phyloP scores from a whole-genome alignment of 768 basidiomycete species.

The Lactarius akahatsu region DNA sequence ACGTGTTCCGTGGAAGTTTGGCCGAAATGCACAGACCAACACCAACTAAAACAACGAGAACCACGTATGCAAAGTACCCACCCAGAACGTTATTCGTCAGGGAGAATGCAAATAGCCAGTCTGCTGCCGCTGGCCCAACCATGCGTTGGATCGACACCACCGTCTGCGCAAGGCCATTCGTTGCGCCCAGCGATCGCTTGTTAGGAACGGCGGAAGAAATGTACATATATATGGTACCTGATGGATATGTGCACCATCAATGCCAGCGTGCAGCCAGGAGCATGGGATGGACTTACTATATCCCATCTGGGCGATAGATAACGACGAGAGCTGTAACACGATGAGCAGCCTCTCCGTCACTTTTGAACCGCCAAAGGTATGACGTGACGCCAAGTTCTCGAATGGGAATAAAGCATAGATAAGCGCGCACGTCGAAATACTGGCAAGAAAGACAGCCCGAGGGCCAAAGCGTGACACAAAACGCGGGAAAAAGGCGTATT shows the following conservation, averaged over 20 bases:
- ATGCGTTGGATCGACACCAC: constrained; percentile 40
- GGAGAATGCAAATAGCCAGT: constrained; percentile 65
- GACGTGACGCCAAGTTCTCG: not conserved
- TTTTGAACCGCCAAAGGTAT: not conserved
- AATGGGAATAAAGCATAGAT: constrained; percentile 35
- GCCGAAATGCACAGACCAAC: not conserved
- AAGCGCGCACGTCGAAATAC: constrained; percentile 31
- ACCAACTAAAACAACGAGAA: not conserved
- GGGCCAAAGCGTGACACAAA: constrained; percentile 39
- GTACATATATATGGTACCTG: constrained; percentile 68
- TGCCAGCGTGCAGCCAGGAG: not conserved
- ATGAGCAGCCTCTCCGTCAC: not conserved
- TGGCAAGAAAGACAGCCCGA: constrained; percentile 34
- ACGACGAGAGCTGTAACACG: not conserved
- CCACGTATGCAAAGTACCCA: constrained; percentile 6
- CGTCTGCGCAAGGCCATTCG: constrained; percentile 53
- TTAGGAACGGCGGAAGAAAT: constrained; percentile 64
- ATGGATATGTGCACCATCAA: not conserved
- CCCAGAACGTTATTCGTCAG: constrained; percentile 36
- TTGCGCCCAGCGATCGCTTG: constrained; percentile 59
- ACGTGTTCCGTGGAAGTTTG: not conserved
- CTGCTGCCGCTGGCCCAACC: constrained; percentile 54
- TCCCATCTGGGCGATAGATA: not conserved
- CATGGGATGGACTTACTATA: not conserved
- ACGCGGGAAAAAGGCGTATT: constrained; percentile 39